phyloP scores from a whole-genome alignment of 148 eudicot genomes.

The Pouteria glomerata region DNA sequence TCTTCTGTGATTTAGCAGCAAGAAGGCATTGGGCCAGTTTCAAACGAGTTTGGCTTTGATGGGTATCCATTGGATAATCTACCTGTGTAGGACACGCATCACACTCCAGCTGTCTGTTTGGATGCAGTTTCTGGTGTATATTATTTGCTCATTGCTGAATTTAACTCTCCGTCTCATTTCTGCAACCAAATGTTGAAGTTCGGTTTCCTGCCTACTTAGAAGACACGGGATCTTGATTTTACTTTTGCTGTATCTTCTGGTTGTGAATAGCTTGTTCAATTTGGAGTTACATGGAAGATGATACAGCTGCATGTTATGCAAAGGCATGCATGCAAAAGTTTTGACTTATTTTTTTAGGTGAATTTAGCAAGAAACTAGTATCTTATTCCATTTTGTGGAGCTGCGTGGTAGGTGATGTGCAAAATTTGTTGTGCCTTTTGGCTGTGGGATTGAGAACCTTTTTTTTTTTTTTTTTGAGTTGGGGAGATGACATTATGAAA shows the following conservation, averaged over 20 bases:
- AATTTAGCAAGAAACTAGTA: conserved; percentile 7
- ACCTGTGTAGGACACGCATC: conserved; percentile 28
- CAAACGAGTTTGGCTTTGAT: conserved; percentile 58
- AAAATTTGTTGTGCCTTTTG: neutral
- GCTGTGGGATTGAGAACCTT: conserved; percentile 27
- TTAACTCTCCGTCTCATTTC: conserved; percentile 10
- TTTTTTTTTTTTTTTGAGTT: no score
- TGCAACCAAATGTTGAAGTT: conserved; percentile 13
- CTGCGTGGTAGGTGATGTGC: neutral
- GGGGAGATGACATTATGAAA: conserved; percentile 13
- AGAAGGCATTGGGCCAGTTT: conserved; percentile 41
- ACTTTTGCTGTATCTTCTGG: conserved; percentile 3
- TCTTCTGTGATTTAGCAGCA: conserved; percentile 39
- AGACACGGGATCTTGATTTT: conserved; percentile 4
- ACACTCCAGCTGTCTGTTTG: neutral
- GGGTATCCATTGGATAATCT: conserved; percentile 58
- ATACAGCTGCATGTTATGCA: conserved; percentile 30
- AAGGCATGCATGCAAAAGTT: conserved; percentile 25
- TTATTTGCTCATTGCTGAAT: conserved; percentile 20
- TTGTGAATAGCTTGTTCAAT: conserved; percentile 8
- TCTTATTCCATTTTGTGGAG: neutral
- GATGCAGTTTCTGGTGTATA: conserved; percentile 37
- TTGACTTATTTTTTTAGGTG: conserved; percentile 26
- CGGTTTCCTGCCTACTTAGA: conserved; percentile 8
- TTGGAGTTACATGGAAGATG: conserved; percentile 6